Conservation (phyloP, 1,284 basidiomycete species). For the Ganoderma leucocontextum region DNA sequence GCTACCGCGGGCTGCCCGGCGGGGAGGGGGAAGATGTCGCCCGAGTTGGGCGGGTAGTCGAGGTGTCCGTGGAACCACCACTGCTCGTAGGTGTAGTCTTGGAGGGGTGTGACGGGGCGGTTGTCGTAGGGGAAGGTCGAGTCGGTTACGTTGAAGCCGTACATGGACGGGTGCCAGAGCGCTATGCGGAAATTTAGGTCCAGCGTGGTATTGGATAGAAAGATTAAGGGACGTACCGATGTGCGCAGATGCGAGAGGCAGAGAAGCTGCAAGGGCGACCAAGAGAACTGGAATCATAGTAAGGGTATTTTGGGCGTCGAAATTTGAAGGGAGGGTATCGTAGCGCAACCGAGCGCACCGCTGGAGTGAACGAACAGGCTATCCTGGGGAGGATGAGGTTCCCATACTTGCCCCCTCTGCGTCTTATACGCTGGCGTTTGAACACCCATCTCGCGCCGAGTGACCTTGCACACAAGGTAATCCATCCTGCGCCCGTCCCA, state of each 20-base stretch:
- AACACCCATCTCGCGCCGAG: neutral
- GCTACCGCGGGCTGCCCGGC: slow-evolving; percentile 61
- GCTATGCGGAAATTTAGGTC: slow-evolving; percentile 27
- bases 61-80: slow-evolving; percentile 82
- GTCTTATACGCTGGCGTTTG: neutral
- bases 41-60: slow-evolving; percentile 61
- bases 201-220: neutral
- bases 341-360: slow-evolving; percentile 1
- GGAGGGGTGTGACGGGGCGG: slow-evolving; percentile 44
- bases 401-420: neutral
- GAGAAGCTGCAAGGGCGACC: slow-evolving; percentile 34
- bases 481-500: neutral
- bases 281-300: slow-evolving; percentile 26
- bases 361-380: neutral
- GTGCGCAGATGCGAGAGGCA: slow-evolving; percentile 39
- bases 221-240: slow-evolving; percentile 23
- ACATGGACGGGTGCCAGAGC: slow-evolving; percentile 49
- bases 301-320: slow-evolving; percentile 2
- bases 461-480: neutral
- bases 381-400: neutral
- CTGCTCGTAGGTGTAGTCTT: slow-evolving; percentile 60
- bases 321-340: neutral
- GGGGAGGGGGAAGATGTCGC: slow-evolving; percentile 66
- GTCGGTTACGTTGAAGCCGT: slow-evolving; percentile 66
- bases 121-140: slow-evolving; percentile 58